Evolutionary conservation across 495 filamentous ascomycete species (phyloP).

Genomic region (Lasiosphaeria miniovina): DNA sequence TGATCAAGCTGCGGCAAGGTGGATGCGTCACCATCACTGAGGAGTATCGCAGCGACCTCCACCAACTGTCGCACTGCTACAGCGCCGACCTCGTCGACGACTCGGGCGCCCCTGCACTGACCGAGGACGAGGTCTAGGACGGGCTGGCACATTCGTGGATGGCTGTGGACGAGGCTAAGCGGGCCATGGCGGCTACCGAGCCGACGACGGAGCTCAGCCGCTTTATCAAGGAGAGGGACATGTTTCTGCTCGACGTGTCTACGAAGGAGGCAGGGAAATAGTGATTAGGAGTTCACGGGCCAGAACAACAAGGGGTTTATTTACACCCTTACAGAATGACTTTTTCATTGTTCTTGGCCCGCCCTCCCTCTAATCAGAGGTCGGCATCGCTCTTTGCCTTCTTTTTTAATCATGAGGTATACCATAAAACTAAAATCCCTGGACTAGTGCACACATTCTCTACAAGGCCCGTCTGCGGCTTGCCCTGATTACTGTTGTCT

Average conservation of each 20-base stretch:
- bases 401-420: no score
- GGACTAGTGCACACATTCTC: no score
- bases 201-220: conserved; percentile 26
- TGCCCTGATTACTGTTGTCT: no score
- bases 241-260: conserved; percentile 11
- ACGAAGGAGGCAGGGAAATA: not conserved
- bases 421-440: no score
- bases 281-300: no score
- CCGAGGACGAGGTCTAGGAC: conserved; percentile 23
- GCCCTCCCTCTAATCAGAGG: no score
- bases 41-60: conserved; percentile 25
- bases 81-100: conserved; percentile 20
- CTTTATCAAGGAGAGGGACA: conserved; percentile 28
- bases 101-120: conserved; percentile 12
- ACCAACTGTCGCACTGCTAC: conserved; percentile 30
- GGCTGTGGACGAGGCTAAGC: conserved; percentile 16
- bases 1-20: conserved; percentile 10
- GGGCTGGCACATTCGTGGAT: conserved; percentile 24
- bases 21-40: conserved; percentile 21
- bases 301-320: no score
- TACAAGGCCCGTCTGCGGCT: no score
- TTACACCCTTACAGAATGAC: no score
- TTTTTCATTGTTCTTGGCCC: no score
- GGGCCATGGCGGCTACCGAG: conserved; percentile 15
- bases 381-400: no score